Percentiles rank a stretch among this genome's conserved stretches.
Evolutionary conservation across 1,139 yeast genomes (phyloP).

Genomic region (Taiozyma sp.): DNA sequence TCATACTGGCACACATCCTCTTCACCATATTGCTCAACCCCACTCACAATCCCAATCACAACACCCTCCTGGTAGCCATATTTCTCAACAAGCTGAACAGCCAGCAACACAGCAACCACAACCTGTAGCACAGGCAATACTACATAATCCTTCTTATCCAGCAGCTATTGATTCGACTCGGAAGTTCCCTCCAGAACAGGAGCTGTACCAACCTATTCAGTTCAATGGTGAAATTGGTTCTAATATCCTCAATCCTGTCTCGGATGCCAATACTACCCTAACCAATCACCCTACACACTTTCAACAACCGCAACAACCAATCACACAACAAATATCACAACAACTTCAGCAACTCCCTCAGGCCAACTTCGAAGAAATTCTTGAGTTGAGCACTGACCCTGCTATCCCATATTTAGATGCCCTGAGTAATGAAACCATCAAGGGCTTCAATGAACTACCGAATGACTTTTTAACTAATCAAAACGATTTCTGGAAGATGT

Average conservation of each 20-base stretch:
- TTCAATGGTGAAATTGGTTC: neutral
- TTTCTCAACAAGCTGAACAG: neutral
- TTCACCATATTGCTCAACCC: neutral
- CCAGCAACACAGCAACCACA: neutral
- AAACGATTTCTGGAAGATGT: conserved; percentile 23
- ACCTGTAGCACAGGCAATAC: neutral
- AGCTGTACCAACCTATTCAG: neutral
- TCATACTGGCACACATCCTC: neutral
- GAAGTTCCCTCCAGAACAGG: neutral
- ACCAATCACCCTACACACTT: conserved; percentile 4
- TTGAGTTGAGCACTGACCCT: conserved; percentile 7
- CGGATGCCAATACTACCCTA: neutral
- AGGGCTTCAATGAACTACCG: conserved; percentile 20
- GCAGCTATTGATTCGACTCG: neutral
- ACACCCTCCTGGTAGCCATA: neutral
- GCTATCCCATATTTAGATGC: conserved; percentile 17
- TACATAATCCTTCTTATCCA: neutral
- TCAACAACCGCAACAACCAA: conserved; percentile 7
- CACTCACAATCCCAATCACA: conserved; percentile 1
- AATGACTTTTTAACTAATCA: conserved; percentile 12
- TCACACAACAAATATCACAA: conserved; percentile 4
- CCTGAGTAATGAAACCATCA: conserved; percentile 21
- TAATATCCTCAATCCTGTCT: conserved; percentile 1
- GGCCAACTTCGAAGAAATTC: neutral
- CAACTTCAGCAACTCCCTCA: neutral